phyloP scores from a whole-genome alignment of 2,329 filamentous ascomycete genomes.

The Microdochium bolleyi region DNA sequence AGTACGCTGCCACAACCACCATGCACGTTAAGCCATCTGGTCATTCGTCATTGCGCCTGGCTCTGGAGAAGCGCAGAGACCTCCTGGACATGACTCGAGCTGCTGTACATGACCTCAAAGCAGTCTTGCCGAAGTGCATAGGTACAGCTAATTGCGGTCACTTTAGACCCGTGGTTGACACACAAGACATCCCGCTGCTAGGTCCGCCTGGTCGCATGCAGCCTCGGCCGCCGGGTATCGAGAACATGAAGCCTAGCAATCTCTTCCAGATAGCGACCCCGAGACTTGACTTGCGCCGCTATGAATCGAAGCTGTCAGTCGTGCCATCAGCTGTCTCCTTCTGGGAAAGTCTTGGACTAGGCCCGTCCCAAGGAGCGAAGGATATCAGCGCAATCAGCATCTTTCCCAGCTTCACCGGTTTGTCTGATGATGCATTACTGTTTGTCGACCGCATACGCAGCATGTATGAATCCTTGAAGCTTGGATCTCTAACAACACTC shows the following conservation, averaged over 20 bases:
- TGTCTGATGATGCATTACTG: slow-evolving; percentile 49
- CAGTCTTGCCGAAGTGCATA: slow-evolving; percentile 35
- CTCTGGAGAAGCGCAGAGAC: slow-evolving; percentile 26
- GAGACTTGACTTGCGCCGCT: slow-evolving; percentile 63
- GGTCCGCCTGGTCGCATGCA: slow-evolving; percentile 44
- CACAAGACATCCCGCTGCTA: slow-evolving; percentile 47
- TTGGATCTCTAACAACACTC: slow-evolving; percentile 57
- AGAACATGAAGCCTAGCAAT: slow-evolving; percentile 40
- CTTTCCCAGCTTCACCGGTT: slow-evolving; percentile 57
- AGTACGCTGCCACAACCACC: slow-evolving; percentile 54
- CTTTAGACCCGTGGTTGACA: slow-evolving; percentile 44
- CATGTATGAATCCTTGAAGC: slow-evolving; percentile 65
- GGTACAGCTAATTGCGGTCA: slow-evolving; percentile 29
- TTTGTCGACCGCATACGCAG: slow-evolving; percentile 64
- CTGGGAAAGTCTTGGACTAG: slow-evolving; percentile 74
- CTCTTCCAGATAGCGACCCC: slow-evolving; percentile 59
- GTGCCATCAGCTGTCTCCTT: slow-evolving; percentile 68
- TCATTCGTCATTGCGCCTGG: slow-evolving; percentile 17
- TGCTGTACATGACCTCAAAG: slow-evolving; percentile 39
- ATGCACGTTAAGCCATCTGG: slow-evolving; percentile 21
- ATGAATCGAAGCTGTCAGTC: slow-evolving; percentile 62
- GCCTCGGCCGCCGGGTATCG: slow-evolving; percentile 36
- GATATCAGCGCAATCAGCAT: slow-evolving; percentile 64
- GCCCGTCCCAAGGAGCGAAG: slow-evolving; percentile 63
- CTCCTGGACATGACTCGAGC: slow-evolving; percentile 34